Evolutionary conservation across 1,139 yeast genomes (phyloP), one percentile per base, ranked within the genome.

Genomic region (Candida dubliniensis): DNA sequence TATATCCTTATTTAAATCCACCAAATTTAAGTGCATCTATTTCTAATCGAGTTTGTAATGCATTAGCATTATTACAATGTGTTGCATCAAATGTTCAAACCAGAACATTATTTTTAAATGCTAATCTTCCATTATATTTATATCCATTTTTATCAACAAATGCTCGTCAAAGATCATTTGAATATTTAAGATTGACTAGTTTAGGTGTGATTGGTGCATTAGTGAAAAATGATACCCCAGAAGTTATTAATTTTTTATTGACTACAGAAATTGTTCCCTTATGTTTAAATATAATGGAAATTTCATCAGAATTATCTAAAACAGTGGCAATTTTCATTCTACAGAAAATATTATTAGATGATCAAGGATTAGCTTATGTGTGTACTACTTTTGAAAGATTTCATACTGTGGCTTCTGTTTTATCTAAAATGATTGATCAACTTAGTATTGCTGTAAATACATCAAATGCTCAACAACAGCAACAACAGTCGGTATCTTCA

Each of bases 201-300:
- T 77, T 93, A 48, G 99, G 99, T 31, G 98, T 93, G 4, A 88
- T 93, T 62, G 99, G 99, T 13, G 99, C 99, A 0, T 71, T 93
- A 48, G 99, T 93, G 26, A 93, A 93, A 58, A 91, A 91, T 63
- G 99, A 93, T 60, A 87, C 96, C 2, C 90, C 96, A 10, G 97
- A 93, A 56, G 99, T 93, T 41, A 91, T 93, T 50, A 86, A 87
- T 50, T 93, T 93, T 60, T 70, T 93, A 57, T 74, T 93, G 38
- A 84, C 96, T 10, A 91, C 99, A 0, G 99, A 93, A 61, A 93
- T 93, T 53, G 95, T 93, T 33, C 99, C 99, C 6, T 70, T 93
- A 47, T 93, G 99, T 63, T 72, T 93, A 47, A 84, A 95, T 56
- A 93, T 93, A 47, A 91, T 93, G 96, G 98, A 93, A 64, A 83